Percentiles rank a stretch among this genome's conserved stretches.
Evolutionary conservation across 371 early-diverging fungal species (phyloP).

Genomic region (Cokeromyces recurvatus): DNA sequence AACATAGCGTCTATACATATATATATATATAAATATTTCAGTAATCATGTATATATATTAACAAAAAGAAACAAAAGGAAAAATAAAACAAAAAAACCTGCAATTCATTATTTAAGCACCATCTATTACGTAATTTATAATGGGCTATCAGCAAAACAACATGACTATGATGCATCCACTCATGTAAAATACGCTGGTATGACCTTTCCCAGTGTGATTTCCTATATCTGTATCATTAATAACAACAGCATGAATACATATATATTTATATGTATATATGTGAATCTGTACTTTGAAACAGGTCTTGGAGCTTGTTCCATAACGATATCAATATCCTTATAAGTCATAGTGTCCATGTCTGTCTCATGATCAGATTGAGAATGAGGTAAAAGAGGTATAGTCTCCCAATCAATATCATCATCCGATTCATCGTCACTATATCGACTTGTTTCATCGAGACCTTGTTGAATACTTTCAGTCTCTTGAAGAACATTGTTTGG

Average conservation of each 20-base stretch:
- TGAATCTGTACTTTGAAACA: constrained; percentile 21
- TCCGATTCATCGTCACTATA: constrained; percentile 5
- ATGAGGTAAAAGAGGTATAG: constrained; percentile 12
- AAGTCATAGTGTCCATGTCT: background rate
- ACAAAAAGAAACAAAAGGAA: background rate
- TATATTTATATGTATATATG: no score
- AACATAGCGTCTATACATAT: constrained; percentile 27
- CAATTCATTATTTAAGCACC: constrained; percentile 31
- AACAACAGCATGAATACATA: background rate
- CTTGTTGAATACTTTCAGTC: no score
- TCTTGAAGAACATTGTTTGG: no score
- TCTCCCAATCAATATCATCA: constrained; percentile 29
- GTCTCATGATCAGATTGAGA: background rate
- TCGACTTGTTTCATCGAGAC: no score
- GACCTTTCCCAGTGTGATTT: constrained; percentile 29
- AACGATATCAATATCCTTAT: constrained; percentile 38
- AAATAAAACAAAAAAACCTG: constrained; percentile 13
- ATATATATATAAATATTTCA: no score
- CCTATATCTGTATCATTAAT: constrained; percentile 2
- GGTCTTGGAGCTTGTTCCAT: constrained; percentile 27
- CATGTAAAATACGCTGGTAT: constrained; percentile 30
- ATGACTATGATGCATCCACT: constrained; percentile 40
- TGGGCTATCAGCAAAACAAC: constrained; percentile 29
- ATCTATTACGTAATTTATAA: constrained; percentile 33
- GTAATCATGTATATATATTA: no score